Percentiles rank a stretch among this genome's conserved stretches.
These are phyloP conservation scores for Podospora sp. DNA, from an alignment of 495 filamentous ascomycete species.

Conservation along the genomic window DNA sequence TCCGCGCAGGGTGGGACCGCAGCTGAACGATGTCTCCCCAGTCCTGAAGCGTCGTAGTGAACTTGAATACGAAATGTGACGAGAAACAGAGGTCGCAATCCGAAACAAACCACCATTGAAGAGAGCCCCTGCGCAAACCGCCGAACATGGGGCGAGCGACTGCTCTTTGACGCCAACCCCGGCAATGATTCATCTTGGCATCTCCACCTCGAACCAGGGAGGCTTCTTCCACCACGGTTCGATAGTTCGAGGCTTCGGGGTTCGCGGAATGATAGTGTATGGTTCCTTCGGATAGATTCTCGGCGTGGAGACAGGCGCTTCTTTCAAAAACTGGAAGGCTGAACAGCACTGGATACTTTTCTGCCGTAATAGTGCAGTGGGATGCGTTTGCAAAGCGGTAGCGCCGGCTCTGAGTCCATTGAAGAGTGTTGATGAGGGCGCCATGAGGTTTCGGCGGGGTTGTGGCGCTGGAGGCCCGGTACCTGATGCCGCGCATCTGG, in stretches of 20 bases:
- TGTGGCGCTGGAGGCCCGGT: background rate
- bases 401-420: background rate
- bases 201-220: background rate
- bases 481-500: background rate
- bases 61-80: constrained; percentile 14
- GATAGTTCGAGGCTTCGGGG: background rate
- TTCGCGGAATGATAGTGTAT: background rate
- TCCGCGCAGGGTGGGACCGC: background rate
- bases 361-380: background rate
- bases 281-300: background rate
- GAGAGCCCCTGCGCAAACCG: background rate
- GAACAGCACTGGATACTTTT: background rate
- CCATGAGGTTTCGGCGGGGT: background rate
- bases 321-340: background rate
- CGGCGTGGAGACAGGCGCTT: background rate
- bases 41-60: background rate
- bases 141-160: background rate
- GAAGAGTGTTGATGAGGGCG: background rate
- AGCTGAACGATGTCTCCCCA: constrained; percentile 1
- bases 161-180: background rate
- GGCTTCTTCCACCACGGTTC: background rate
- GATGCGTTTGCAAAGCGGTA: background rate
- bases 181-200: background rate
- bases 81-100: background rate
- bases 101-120: background rate